Conservation (phyloP, 2,329 filamentous ascomycete species). For the Ophiostoma tasmaniense region DNA sequence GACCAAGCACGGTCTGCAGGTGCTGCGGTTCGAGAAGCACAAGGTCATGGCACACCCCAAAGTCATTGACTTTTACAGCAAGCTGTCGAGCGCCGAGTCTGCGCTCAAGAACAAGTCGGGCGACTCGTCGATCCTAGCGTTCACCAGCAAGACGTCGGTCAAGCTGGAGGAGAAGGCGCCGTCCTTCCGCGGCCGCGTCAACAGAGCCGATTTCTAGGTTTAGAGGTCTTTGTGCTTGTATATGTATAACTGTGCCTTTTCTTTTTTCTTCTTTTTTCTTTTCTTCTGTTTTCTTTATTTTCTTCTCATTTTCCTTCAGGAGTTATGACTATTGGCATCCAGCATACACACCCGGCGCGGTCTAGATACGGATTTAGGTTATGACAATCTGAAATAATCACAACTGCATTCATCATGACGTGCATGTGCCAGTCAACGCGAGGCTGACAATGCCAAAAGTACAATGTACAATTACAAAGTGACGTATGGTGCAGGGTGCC, state of each 20-base stretch:
- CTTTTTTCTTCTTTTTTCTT: background rate
- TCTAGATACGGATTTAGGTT: background rate
- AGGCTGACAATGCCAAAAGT: background rate
- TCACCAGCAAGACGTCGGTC: conserved; percentile 30
- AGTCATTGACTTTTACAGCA: conserved; percentile 77
- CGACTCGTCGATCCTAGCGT: conserved; percentile 32
- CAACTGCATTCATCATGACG: background rate
- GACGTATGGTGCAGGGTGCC: background rate
- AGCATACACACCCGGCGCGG: background rate
- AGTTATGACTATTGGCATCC: background rate
- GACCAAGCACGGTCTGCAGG: conserved; percentile 76
- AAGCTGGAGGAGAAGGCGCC: conserved; percentile 29
- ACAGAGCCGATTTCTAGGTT: background rate
- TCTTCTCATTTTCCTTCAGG: background rate
- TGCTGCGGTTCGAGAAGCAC: conserved; percentile 74
- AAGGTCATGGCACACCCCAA: conserved; percentile 93
- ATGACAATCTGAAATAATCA: background rate
- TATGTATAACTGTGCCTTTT: background rate
- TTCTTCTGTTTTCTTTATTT: background rate
- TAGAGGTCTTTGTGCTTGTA: background rate
- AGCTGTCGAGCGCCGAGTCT: conserved; percentile 63
- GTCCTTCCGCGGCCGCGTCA: background rate
- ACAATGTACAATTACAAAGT: background rate
- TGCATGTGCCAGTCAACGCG: background rate
- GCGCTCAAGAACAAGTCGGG: conserved; percentile 26